Evolutionary conservation across 352 stramenopile species (phyloP), one percentile per base, ranked within the genome.

Genomic region (Phytophthora hibernalis): DNA sequence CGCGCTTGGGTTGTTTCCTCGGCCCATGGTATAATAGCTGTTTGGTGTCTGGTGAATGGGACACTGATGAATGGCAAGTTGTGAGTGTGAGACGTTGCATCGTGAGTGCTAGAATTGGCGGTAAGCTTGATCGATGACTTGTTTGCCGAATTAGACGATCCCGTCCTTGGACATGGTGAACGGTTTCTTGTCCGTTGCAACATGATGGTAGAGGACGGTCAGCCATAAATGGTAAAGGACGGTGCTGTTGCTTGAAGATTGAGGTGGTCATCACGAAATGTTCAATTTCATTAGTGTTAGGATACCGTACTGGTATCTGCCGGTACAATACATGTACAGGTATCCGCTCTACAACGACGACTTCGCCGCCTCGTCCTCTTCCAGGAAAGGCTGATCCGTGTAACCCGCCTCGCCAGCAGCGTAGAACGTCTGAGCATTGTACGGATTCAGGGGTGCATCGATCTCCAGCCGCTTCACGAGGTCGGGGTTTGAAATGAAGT

Each of bases 401-500:
- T 83, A 87, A 15, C 76, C 76, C 30, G 53, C 38, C 16, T 72
- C 69, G n/a, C 67, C 72, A 21, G 59, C 31, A 12, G 44, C 45
- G 66, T 84, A 84, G 61, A 77, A 79, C 21, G 70, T 79, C 43
- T 61, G 49, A 6, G 67, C 22, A 44, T 81, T 45, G 47, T 75
- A 82, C 42, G 61, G 63, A 58, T 80, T 84, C 26, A 90, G 40
- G 10, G 74, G 65, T 5, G 72, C 57, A 21, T 78, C 59, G 21
- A 82, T 51, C 56, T 76, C 30, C 18, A 89, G 58, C 18, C 77
- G 69, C 56, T 82, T 73, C 7, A 82, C 55, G 8, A 78, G 54
- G 35, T 78, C 70, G 16, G 70, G 65, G 42, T 71, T 78, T 7
- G 70, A 71, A 48, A 90, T 87, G 61, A 87, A 90, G 63, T 75